Evolutionary conservation across 148 eudicot species (phyloP).

Genomic region (Cornus controversa): DNA sequence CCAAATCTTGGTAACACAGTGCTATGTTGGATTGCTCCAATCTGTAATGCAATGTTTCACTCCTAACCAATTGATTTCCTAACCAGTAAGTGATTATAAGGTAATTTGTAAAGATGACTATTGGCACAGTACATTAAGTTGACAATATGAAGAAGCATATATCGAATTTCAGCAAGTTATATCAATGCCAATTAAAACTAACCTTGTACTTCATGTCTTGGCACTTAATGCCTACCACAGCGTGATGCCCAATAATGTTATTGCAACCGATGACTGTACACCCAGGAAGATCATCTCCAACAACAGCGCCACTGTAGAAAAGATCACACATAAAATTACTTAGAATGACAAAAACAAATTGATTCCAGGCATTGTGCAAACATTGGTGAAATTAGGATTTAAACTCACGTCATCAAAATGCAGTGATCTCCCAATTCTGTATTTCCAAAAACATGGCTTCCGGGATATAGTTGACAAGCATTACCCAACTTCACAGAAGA

Average conservation of each 20-base stretch:
- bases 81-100: not conserved
- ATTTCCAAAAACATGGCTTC: conserved; percentile 84
- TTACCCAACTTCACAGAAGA: conserved; percentile 72
- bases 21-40: not conserved
- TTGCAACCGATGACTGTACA: conserved; percentile 71
- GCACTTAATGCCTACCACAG: conserved; percentile 89
- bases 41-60: not conserved
- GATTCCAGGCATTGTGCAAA: conserved; percentile 2
- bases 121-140: not conserved
- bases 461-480: conserved; percentile 79
- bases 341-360: not conserved
- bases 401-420: conserved; percentile 65
- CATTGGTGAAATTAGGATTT: not conserved
- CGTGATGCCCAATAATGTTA: conserved; percentile 86
- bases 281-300: conserved; percentile 95
- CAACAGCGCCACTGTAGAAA: conserved; percentile 73
- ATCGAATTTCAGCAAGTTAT: not conserved
- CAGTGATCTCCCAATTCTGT: conserved; percentile 84
- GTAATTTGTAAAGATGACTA: not conserved
- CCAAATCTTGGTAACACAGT: not conserved
- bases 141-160: not conserved
- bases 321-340: not conserved
- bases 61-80: not conserved
- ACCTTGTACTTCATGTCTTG: conserved; percentile 98
- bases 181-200: conserved; percentile 5